A percentile compares a stretch with the other conserved stretches of the same genome.
phyloP scores from a whole-genome alignment of 2,329 filamentous ascomycete genomes.

The Cordyceps farinosa region DNA sequence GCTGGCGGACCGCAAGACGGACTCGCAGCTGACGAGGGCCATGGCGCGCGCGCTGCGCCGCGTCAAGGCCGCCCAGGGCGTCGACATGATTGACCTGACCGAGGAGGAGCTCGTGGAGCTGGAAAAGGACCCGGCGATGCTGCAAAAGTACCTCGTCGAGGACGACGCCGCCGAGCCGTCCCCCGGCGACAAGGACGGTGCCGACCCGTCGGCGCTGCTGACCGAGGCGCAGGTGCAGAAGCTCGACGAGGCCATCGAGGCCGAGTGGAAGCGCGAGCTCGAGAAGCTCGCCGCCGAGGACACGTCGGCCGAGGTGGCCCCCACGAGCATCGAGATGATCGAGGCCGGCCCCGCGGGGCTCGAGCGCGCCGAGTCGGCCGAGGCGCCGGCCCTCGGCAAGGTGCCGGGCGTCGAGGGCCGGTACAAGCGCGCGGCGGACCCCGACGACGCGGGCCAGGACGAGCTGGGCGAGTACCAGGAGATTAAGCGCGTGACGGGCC shows the following conservation, averaged over 20 bases:
- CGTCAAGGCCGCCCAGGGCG: slow-evolving; percentile 40
- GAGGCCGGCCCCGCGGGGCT: slow-evolving; percentile 35
- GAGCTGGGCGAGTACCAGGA: slow-evolving; percentile 48
- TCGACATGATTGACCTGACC: slow-evolving; percentile 47
- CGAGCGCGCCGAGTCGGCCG: slow-evolving; percentile 37
- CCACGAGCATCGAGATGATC: slow-evolving; percentile 35
- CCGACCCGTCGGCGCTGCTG: slow-evolving; percentile 26
- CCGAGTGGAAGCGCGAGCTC: slow-evolving; percentile 37
- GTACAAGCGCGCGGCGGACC: slow-evolving; percentile 47
- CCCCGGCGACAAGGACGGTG: slow-evolving; percentile 23
- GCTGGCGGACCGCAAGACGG: slow-evolving; percentile 41
- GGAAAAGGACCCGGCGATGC: slow-evolving; percentile 38
- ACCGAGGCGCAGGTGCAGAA: slow-evolving; percentile 35
- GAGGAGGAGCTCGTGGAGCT: slow-evolving; percentile 44
- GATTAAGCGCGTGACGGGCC: slow-evolving; percentile 53
- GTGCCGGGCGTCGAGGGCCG: slow-evolving; percentile 50
- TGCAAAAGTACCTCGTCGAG: slow-evolving; percentile 35
- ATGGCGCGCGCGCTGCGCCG: slow-evolving; percentile 40
- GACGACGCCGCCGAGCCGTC: slow-evolving; percentile 26
- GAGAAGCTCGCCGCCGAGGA: slow-evolving; percentile 31
- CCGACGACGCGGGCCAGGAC: slow-evolving; percentile 49
- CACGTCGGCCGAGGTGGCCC: slow-evolving; percentile 31
- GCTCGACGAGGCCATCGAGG: slow-evolving; percentile 36
- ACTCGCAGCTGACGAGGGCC: slow-evolving; percentile 39
- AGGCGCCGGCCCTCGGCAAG: slow-evolving; percentile 50